Evolutionary conservation across 2,329 filamentous ascomycete species (phyloP), one percentile per base, ranked within the genome.

Genomic region (Aspergillus quadricinctus): DNA sequence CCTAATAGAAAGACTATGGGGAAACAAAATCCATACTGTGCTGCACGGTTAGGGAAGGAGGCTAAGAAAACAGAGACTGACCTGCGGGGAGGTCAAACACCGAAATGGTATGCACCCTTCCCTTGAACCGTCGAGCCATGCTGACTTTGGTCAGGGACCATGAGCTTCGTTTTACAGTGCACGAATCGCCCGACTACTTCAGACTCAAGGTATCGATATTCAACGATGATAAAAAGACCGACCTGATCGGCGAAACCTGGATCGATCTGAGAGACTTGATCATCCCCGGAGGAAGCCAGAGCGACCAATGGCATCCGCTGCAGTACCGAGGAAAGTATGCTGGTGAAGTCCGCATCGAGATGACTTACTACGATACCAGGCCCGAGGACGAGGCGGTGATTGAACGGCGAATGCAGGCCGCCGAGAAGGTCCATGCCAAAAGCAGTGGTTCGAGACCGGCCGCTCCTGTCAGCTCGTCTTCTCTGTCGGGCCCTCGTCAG

Each of bases 11-110:
- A 96, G 80, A 94, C 92, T 5, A 97, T 99, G 80, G 94, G 94
- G 55, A 99, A 99, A 77, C 94, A 99, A 78, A 92, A 97, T 72
- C 93, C 94, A 0, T 99, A 97, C 75, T 97, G 92, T 75, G 94
- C 94, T 40, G 92, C 92, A 31, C 83, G 94, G 53, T 78, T 99
- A 48, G 94, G 93, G 35, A 99, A 99, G 75, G 92, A 97, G 76
- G 94, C 94, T 49, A 96, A 95, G 79, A 97, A 97, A 81, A 99
- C 94, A 2, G 88, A 88, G 43, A 97, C 93, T 4, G 94, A 99
- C 75, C 87, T 93, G 66, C 84, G 94, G 69, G 94, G 94, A 61
- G 94, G 94, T 45, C 94, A 99, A 76, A 97, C 94, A 41, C 94
- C 94, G 7, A 88, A 84, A 83, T 99, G 94, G 94, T 97, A 84